Base-by-base conservation (phyloP, 176 grass and related monocot genomes). In the Zoysia japonica region DNA sequence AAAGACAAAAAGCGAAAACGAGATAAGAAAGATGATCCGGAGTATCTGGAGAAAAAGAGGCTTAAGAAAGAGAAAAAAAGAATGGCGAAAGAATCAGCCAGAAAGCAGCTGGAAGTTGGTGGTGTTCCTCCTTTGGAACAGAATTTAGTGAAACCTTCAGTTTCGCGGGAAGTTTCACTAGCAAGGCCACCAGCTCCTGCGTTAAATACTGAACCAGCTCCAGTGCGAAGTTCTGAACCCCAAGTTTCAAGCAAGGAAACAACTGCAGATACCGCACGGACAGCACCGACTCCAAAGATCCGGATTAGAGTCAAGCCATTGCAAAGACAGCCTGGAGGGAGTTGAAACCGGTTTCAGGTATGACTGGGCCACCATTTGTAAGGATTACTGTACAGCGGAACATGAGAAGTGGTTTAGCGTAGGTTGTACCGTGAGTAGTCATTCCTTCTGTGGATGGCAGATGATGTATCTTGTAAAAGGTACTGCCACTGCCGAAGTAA, bases 61-160 rank as follows among this genome's bases (percentile, higher is more conserved):
- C 72, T 95, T 20, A 99, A 93, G 79, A 99, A 91, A 62, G 96
- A 94, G 82, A 98, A 89, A 82, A 99, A 87, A 69, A 81, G 57
- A 72, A 78, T 89, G 90, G 96, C 94, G 78, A 94, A 94, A 84
- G 92, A 98, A 49, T 78, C 76, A 28, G 83, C 86, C 9, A 92
- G 80, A 81, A 94, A 81, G 84, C 67, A 89, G 70, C 90, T 84
- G 74, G 79, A 65, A 48, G 84, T 85, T 70, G 84, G 71, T 74
- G 74, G 75, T 61, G 78, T 52, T 89, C 52, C 65, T 35, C 67
- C 28, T 28, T 28, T 62, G 11, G 85, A 90, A 60, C 67, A 43
- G 61, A 84, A 76, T 64, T 56, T 63, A 62, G n/a, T 63, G 42
- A 91, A 83, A 83, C 70, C 74, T 79, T 72, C 81, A 35, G 78